Base-by-base conservation (phyloP, 164 flowering plant species). In the Echeveria elegans region DNA sequence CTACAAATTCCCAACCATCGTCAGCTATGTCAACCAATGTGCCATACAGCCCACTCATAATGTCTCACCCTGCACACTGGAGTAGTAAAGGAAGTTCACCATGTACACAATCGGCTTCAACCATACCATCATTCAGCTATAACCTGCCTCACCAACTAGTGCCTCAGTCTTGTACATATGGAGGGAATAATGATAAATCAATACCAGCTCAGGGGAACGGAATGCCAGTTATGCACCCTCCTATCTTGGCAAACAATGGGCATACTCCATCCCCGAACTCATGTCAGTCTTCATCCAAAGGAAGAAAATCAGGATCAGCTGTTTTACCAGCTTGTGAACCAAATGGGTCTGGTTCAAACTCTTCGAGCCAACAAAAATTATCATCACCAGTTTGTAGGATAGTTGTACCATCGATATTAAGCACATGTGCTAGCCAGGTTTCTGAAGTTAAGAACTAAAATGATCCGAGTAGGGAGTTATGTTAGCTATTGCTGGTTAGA, bases 341-440 rank as follows among this genome's bases (percentile, higher is more conserved):
- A 31, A 56, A 41, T 32, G 73, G 74, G 32, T 74, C 65, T 53
- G 53, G 74, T 16, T 64, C 76, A 18, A 41, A 36, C 21, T 56
- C 73, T 18, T 16, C 68, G 30, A 65, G 59, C 67, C 80, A 77
- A 65, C 74, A 74, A 59, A 1, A 1, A 11, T 47, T 19, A 5
- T 63, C 73, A 6, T 77, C 80, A n/a, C 75, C 41, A 19, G 77
- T 72, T 4, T 74, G 80, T 65, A 77, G 77, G 18, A 77, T 75
- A 63, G 72, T 74, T 37, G 70, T 74, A 56, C 77, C 80, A 21
- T 70, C 80, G 18, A 77, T 77, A 69, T 66, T 77, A 37, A 77
- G 75, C 69, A 32, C 77, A 15, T 45, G n/a, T n/a, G 19, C n/a
- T 0, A 19, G 23, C 23, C n/a, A 48, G 6, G 53, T 19, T 19